These are phyloP conservation scores for Vicia villosa DNA, from an alignment of 306 rosid species.

Conservation along the genomic window DNA sequence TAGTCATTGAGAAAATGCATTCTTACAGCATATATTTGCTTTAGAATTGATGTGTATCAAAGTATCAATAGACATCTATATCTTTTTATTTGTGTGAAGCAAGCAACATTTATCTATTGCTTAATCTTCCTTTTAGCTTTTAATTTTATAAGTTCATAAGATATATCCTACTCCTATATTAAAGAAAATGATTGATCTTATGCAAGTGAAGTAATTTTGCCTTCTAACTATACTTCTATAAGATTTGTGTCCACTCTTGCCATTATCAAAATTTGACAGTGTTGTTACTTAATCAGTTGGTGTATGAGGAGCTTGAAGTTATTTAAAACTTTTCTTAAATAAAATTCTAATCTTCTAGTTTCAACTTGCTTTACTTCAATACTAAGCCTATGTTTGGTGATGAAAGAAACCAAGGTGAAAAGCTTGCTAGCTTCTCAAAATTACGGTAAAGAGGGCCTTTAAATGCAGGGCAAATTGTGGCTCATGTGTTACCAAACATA, in stretches of 20 bases:
- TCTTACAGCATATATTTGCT: slow-evolving; percentile 11
- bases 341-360: neutral
- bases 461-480: too few relatives aligned
- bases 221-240: neutral
- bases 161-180: neutral
- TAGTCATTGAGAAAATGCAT: slow-evolving; percentile 5
- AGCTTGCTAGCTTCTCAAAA: too few relatives aligned
- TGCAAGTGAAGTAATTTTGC: neutral
- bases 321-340: neutral
- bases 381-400: too few relatives aligned
- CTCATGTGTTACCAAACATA: too few relatives aligned
- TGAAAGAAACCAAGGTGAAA: too few relatives aligned
- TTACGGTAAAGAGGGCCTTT: too few relatives aligned
- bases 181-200: neutral
- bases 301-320: neutral
- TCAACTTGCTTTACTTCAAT: neutral
- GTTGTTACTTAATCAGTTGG: neutral
- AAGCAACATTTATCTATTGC: neutral
- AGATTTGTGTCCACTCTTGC: neutral
- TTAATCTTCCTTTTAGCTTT: neutral
- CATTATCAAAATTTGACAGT: neutral
- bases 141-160: neutral
- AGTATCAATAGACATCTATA: neutral
- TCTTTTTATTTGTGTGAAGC: neutral
- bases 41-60: neutral